These are phyloP conservation scores for Cytospora piceae DNA, from an alignment of 2,329 filamentous ascomycete species.

Conservation along the genomic window DNA sequence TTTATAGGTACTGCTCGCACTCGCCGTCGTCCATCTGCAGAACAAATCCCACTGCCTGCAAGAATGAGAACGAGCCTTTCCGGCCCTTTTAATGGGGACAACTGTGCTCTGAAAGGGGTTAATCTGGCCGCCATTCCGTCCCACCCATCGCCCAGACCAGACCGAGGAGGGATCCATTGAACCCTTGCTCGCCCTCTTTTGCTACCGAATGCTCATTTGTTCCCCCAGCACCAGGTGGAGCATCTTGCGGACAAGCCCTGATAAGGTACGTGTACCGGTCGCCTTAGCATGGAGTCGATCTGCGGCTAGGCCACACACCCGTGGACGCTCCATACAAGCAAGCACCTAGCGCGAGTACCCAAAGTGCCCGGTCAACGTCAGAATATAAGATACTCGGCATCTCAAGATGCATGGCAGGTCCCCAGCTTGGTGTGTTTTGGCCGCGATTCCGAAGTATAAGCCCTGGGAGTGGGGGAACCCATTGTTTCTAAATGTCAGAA, in stretches of 20 bases:
- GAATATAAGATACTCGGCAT: not conserved
- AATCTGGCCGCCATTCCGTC: not conserved
- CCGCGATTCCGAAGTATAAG: not conserved
- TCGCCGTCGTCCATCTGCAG: not conserved
- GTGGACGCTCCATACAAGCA: not conserved
- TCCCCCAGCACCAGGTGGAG: not conserved
- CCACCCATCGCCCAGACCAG: not conserved
- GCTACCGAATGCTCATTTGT: not conserved
- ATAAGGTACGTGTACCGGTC: not conserved
- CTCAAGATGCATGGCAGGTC: not conserved
- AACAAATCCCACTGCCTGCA: not conserved
- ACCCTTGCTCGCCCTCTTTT: not conserved
- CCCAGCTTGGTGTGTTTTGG: not conserved
- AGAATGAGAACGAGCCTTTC: not conserved
- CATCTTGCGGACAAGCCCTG: not conserved
- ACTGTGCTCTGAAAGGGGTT: not conserved
- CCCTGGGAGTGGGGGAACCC: too few relatives aligned
- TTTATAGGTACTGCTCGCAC: not conserved
- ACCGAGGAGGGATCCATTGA: not conserved
- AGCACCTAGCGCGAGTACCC: not conserved
- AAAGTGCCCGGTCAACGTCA: not conserved
- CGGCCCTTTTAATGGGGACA: not conserved
- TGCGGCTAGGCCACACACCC: not conserved
- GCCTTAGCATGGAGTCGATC: not conserved
- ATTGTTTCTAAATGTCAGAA: not conserved